phyloP scores from a whole-genome alignment of 2,329 filamentous ascomycete genomes.

The Xylariaceae sp. region DNA sequence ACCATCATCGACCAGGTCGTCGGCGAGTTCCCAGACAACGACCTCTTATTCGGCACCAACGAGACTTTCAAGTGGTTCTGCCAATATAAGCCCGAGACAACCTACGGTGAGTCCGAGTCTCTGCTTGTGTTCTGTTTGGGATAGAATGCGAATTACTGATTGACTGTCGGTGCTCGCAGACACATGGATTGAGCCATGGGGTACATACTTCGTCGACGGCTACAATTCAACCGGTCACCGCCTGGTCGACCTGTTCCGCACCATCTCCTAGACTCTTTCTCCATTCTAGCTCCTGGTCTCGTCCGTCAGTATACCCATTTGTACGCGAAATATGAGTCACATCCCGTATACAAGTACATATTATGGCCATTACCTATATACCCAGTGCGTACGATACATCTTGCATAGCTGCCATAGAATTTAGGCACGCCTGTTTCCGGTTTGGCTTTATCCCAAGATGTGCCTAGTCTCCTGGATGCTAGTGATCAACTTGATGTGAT shows the following conservation, averaged over 20 bases:
- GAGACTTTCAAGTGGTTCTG: conserved; percentile 22
- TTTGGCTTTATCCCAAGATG: too few species aligned
- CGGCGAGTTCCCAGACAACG: conserved; percentile 14
- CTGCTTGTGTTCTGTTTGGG: background rate
- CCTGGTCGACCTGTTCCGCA: conserved; percentile 15
- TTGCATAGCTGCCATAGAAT: too few species aligned
- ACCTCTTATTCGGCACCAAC: conserved; percentile 18
- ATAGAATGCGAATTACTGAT: too few species aligned
- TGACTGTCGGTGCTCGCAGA: conserved; percentile 5
- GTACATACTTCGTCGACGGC: conserved; percentile 14
- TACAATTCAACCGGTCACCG: conserved; percentile 18
- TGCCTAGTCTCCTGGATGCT: too few species aligned
- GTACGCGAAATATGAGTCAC: too few species aligned
- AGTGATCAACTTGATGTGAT: too few species aligned
- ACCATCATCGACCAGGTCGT: conserved; percentile 15
- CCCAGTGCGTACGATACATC: too few species aligned
- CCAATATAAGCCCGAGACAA: conserved; percentile 18
- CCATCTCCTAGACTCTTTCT: conserved; percentile 7
- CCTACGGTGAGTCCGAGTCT: conserved; percentile 12
- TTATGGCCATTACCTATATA: too few species aligned
- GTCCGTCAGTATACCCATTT: too few species aligned
- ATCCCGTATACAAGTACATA: too few species aligned
- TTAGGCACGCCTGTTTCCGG: too few species aligned
- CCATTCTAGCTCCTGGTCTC: background rate
- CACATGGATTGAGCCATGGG: conserved; percentile 17